A percentile compares a stretch with the other conserved stretches of the same genome.
These are phyloP conservation scores for Leptoxyphium fumago DNA, from an alignment of 2,329 filamentous ascomycete species.

Conservation along the genomic window DNA sequence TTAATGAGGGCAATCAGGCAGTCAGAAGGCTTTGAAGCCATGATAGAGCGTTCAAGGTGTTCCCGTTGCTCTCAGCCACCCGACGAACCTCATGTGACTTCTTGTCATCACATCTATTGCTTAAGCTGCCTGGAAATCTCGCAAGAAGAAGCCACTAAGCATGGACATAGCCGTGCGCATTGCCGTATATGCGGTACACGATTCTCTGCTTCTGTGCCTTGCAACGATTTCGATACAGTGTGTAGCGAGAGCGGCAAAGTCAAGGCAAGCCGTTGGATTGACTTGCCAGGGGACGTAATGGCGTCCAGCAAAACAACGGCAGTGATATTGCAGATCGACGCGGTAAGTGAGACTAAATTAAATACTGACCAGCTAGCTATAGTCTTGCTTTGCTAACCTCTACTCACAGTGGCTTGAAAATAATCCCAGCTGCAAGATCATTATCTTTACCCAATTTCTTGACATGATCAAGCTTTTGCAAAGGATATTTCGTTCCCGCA, in stretches of 20 bases:
- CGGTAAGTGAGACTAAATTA: no score
- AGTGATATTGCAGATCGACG: slow-evolving; percentile 24
- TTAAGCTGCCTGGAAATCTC: slow-evolving; percentile 28
- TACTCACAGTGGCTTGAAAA: slow-evolving; percentile 23
- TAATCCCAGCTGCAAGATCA: slow-evolving; percentile 38
- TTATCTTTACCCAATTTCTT: slow-evolving; percentile 46
- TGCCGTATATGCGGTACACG: slow-evolving; percentile 23
- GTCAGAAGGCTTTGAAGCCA: slow-evolving; percentile 23
- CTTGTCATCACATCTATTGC: slow-evolving; percentile 44
- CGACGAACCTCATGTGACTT: slow-evolving; percentile 28
- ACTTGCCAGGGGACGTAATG: slow-evolving; percentile 22
- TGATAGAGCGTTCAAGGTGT: slow-evolving; percentile 25
- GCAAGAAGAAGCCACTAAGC: slow-evolving; percentile 14
- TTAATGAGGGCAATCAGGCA: slow-evolving; percentile 23
- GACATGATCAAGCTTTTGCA: slow-evolving; percentile 37
- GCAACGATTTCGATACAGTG: slow-evolving; percentile 5
- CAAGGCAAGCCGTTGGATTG: slow-evolving; percentile 23
- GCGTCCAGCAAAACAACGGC: slow-evolving; percentile 33
- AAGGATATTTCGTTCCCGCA: slow-evolving; percentile 34
- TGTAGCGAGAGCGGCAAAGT: not conserved
- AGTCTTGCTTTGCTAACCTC: no score
- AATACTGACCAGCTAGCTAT: no score
- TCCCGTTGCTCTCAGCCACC: slow-evolving; percentile 28
- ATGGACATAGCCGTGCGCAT: slow-evolving; percentile 9
- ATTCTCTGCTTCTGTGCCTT: slow-evolving; percentile 12